These are phyloP conservation scores for Xylariales sp. DNA, from an alignment of 2,329 filamentous ascomycete genomes.

Conservation along the genomic window DNA sequence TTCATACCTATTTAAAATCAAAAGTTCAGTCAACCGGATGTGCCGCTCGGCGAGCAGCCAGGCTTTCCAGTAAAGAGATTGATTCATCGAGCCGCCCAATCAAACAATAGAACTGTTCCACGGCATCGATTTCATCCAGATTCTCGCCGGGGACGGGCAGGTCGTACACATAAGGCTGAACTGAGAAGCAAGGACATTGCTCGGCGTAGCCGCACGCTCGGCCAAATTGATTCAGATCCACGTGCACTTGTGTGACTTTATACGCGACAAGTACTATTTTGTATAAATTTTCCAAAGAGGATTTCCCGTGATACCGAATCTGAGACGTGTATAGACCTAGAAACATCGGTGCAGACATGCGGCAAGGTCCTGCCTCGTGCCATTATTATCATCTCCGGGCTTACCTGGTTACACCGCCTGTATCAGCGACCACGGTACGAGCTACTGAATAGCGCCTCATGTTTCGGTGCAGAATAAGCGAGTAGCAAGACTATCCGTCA, in stretches of 20 bases:
- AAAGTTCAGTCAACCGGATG: neutral
- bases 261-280: neutral
- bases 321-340: conserved; percentile 9
- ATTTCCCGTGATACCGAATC: neutral
- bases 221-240: conserved; percentile 8
- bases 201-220: conserved; percentile 7
- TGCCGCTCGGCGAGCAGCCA: neutral
- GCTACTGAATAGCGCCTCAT: neutral
- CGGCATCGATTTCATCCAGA: neutral
- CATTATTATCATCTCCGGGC: conserved; percentile 2
- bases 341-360: conserved; percentile 1
- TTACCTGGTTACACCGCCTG: conserved; percentile 7
- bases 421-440: neutral
- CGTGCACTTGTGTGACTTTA: conserved; percentile 20
- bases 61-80: neutral
- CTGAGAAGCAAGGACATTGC: conserved; percentile 16
- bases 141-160: neutral
- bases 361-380: conserved; percentile 16
- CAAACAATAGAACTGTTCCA: neutral
- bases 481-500: neutral
- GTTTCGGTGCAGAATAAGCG: neutral
- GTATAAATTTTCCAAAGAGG: neutral
- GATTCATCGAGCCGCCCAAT: conserved; percentile 9
- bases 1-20: neutral
- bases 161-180: conserved; percentile 24